Evolutionary conservation across 2,329 filamentous ascomycete species (phyloP).

Genomic region (Penicillium brasilianum): DNA sequence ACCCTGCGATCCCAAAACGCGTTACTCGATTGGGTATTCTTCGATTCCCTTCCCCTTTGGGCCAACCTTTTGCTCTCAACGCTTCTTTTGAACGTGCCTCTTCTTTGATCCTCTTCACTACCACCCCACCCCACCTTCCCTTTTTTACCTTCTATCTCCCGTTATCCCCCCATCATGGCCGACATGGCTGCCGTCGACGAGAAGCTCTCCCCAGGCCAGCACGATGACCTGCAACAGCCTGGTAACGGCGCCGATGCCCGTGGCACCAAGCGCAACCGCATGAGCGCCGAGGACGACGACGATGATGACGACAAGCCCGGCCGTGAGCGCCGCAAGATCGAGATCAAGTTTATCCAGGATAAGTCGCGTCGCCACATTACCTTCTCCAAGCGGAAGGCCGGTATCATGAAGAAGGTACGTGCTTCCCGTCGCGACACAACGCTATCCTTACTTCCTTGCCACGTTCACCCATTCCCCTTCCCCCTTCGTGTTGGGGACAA

Average conservation of each 20-base stretch:
- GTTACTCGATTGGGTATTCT: constrained; percentile 55
- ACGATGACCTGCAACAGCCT: constrained; percentile 67
- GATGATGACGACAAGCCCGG: constrained; percentile 98
- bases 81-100: constrained; percentile 12
- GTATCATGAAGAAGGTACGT: constrained; percentile 99
- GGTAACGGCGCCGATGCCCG: constrained; percentile 70
- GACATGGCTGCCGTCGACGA: constrained; percentile 80
- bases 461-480: constrained; percentile 7
- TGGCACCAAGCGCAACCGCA: constrained; percentile 87
- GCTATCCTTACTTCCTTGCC: background rate
- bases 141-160: constrained; percentile 8
- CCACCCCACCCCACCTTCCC: constrained; percentile 10
- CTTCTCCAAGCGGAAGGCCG: constrained; percentile 99
- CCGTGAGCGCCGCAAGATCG: constrained; percentile 98
- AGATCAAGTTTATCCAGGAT: constrained; percentile 99
- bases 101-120: constrained; percentile 6
- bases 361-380: constrained; percentile 99
- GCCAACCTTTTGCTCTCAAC: constrained; percentile 30
- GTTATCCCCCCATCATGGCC: constrained; percentile 62
- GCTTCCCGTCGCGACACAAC: constrained; percentile 33
- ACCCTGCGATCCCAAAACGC: constrained; percentile 51
- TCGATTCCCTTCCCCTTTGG: constrained; percentile 52
- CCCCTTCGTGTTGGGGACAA: background rate
- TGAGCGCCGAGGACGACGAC: constrained; percentile 87
- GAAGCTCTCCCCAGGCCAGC: constrained; percentile 70